These are phyloP conservation scores for Venturiaceae sp. DNA, from an alignment of 2,329 filamentous ascomycete species.

Conservation along the genomic window DNA sequence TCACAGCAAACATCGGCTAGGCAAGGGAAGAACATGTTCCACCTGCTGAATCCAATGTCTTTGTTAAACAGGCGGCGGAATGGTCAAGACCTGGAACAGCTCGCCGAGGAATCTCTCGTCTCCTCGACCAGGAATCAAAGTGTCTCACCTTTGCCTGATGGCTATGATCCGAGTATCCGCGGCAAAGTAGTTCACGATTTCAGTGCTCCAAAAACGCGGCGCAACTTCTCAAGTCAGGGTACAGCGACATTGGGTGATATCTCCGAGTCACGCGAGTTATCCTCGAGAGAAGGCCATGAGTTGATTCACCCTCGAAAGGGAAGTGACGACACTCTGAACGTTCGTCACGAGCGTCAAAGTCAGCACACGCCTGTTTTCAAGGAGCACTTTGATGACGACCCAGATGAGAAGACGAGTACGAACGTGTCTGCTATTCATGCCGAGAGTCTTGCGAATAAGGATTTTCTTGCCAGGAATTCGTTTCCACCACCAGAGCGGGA, in stretches of 20 bases:
- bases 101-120: conserved; percentile 41
- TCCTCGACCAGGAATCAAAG: conserved; percentile 36
- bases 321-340: conserved; percentile 10
- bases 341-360: conserved; percentile 17
- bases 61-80: conserved; percentile 48
- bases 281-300: conserved; percentile 3
- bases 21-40: conserved; percentile 37
- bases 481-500: conserved; percentile 19
- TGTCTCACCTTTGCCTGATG: conserved; percentile 38
- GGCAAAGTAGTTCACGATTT: conserved; percentile 57
- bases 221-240: conserved; percentile 16
- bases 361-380: conserved; percentile 49
- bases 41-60: conserved; percentile 52
- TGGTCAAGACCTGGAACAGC: conserved; percentile 35
- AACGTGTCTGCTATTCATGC: conserved; percentile 34
- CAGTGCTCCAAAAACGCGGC: conserved; percentile 45
- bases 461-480: conserved; percentile 35
- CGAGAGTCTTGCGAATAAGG: conserved; percentile 36
- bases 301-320: conserved; percentile 8
- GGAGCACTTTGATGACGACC: conserved; percentile 50
- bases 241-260: not conserved
- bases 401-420: conserved; percentile 24
- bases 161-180: conserved; percentile 54
- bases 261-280: not conserved
- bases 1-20: not conserved